These are phyloP conservation scores for Arthrobotrys megalospora DNA, from an alignment of 2,329 filamentous ascomycete species.

Conservation along the genomic window DNA sequence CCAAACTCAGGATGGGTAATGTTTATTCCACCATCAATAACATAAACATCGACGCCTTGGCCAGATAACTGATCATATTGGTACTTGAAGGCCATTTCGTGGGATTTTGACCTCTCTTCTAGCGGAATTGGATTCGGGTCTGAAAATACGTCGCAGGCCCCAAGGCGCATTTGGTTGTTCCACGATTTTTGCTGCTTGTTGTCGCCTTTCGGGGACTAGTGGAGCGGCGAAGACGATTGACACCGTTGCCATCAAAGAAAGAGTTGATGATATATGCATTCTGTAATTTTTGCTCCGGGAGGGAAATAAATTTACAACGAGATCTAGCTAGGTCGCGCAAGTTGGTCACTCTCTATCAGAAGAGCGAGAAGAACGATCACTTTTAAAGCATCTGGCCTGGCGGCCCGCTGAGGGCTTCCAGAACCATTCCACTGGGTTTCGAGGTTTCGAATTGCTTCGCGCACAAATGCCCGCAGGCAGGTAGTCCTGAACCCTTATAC, in stretches of 20 bases:
- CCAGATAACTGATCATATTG: conserved; percentile 22
- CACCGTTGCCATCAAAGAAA: neutral
- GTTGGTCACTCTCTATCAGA: neutral
- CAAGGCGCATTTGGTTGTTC: conserved; percentile 6
- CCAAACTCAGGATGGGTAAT: conserved; percentile 13
- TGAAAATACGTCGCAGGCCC: conserved; percentile 37
- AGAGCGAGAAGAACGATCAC: no score
- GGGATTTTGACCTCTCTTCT: neutral
- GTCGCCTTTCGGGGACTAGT: neutral
- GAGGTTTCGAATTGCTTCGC: no score
- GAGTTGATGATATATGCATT: neutral
- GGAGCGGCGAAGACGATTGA: neutral
- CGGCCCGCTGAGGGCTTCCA: neutral
- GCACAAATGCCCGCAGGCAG: no score
- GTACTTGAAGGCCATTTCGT: conserved; percentile 7
- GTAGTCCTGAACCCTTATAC: no score
- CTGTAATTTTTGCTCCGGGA: neutral
- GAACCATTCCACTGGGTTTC: neutral
- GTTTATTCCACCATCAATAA: neutral
- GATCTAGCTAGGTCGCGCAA: no score
- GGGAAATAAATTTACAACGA: neutral
- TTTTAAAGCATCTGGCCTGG: no score
- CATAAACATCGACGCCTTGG: conserved; percentile 34
- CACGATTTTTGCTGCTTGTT: neutral
- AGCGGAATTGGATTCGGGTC: neutral